phyloP scores from a whole-genome alignment of 495 filamentous ascomycete genomes.

The Astrothelium macrocarpum region DNA sequence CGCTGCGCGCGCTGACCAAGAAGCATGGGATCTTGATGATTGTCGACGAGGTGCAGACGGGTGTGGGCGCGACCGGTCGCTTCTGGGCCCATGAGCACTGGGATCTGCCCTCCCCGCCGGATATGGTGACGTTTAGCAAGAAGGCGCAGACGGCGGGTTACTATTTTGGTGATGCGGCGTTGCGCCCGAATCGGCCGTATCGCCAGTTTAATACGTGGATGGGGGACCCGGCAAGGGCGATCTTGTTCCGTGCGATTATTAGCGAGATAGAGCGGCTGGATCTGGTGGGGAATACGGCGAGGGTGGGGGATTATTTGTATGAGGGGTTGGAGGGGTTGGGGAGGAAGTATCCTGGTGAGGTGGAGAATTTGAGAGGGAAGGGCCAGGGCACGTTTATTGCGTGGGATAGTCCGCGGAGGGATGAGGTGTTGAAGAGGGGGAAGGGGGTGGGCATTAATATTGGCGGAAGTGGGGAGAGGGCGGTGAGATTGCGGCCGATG shows the following conservation, averaged over 20 bases:
- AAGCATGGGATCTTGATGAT: slow-evolving; percentile 84
- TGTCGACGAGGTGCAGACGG: slow-evolving; percentile 97
- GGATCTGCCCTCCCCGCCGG: slow-evolving; percentile 72
- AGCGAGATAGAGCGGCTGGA: slow-evolving; percentile 73
- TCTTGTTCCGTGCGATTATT: slow-evolving; percentile 89
- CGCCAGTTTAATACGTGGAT: slow-evolving; percentile 99
- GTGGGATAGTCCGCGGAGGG: slow-evolving; percentile 79
- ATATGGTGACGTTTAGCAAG: slow-evolving; percentile 98
- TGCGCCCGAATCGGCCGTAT: slow-evolving; percentile 98
- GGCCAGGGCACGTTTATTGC: slow-evolving; percentile 95
- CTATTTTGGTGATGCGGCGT: slow-evolving; percentile 79
- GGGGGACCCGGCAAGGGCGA: slow-evolving; percentile 85
- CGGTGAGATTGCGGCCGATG: slow-evolving; percentile 88
- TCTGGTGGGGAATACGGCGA: slow-evolving; percentile 71
- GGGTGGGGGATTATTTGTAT: slow-evolving; percentile 78
- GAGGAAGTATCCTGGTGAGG: slow-evolving; percentile 67
- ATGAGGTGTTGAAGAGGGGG: slow-evolving; percentile 71
- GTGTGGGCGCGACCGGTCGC: slow-evolving; percentile 87
- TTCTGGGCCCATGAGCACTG: slow-evolving; percentile 99
- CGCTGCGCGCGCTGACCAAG: slow-evolving; percentile 75
- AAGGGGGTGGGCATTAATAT: slow-evolving; percentile 87
- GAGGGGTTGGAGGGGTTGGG: slow-evolving; percentile 58
- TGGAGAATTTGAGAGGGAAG: slow-evolving; percentile 86
- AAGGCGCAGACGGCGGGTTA: slow-evolving; percentile 98
- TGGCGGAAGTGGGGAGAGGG: slow-evolving; percentile 71